Percentiles rank a stretch among this genome's conserved stretches.
Evolutionary conservation across 192 early-diverging fungal genomes (phyloP).

Genomic region (Coemansia sp.): DNA sequence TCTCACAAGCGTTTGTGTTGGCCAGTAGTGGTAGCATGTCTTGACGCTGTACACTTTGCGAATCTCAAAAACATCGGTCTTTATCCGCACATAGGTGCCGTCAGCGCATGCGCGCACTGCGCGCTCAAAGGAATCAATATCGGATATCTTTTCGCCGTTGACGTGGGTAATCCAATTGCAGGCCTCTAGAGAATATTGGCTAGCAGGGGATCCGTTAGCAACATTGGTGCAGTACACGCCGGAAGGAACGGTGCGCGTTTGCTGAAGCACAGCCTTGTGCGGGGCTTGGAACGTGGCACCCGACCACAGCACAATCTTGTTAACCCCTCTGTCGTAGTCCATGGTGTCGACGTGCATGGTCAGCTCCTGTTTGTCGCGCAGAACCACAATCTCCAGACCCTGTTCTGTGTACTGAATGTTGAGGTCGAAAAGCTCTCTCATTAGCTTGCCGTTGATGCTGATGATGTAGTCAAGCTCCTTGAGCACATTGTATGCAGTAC

Average conservation of each 20-base stretch:
- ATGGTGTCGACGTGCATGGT: slow-evolving; percentile 66
- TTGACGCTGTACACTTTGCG: slow-evolving; percentile 69
- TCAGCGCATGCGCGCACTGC: slow-evolving; percentile 60
- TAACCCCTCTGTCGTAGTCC: slow-evolving; percentile 59
- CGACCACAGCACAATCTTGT: slow-evolving; percentile 77
- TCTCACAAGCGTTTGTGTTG: slow-evolving; percentile 59
- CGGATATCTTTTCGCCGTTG: slow-evolving; percentile 59
- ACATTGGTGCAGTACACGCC: slow-evolving; percentile 67
- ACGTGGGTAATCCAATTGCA: slow-evolving; percentile 70
- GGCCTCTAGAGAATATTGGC: slow-evolving; percentile 59
- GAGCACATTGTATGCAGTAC: slow-evolving; percentile 58
- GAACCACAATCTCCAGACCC: slow-evolving; percentile 57
- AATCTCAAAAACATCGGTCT: slow-evolving; percentile 27
- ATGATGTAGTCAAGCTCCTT: slow-evolving; percentile 70
- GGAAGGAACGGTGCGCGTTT: slow-evolving; percentile 62
- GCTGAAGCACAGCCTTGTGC: slow-evolving; percentile 68
- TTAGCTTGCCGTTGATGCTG: slow-evolving; percentile 64
- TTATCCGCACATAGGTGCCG: slow-evolving; percentile 52
- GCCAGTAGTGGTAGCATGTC: slow-evolving; percentile 73
- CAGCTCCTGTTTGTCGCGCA: slow-evolving; percentile 74
- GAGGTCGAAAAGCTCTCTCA: slow-evolving; percentile 63
- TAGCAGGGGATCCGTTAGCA: slow-evolving; percentile 65
- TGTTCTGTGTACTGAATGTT: slow-evolving; percentile 58
- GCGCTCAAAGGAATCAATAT: slow-evolving; percentile 63
- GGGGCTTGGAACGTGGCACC: slow-evolving; percentile 78